phyloP scores from a whole-genome alignment of 148 eudicot genomes.

The Gaultheria prostrata region DNA sequence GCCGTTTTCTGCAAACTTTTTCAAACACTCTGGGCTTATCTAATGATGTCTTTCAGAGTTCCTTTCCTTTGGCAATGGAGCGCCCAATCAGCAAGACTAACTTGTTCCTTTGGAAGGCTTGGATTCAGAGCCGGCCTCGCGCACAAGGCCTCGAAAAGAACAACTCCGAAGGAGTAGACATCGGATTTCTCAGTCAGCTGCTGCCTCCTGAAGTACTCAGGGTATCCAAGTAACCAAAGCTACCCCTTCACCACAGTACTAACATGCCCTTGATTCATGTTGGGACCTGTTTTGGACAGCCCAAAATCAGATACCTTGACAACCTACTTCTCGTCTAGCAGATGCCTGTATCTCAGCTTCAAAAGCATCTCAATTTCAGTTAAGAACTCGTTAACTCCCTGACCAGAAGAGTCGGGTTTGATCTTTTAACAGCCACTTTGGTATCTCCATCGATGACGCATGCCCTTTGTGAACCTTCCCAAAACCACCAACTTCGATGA shows the following conservation, averaged over 20 bases:
- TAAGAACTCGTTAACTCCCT: constrained; percentile 49
- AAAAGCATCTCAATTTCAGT: constrained; percentile 56
- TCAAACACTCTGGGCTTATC: constrained; percentile 35
- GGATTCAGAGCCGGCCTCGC: constrained; percentile 46
- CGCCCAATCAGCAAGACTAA: constrained; percentile 42
- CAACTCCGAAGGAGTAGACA: constrained; percentile 56
- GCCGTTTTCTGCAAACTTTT: constrained; percentile 43
- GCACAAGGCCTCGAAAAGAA: constrained; percentile 45
- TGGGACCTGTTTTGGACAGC: constrained; percentile 47
- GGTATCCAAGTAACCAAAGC: constrained; percentile 54
- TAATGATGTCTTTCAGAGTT: constrained; percentile 34
- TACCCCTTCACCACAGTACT: constrained; percentile 48
- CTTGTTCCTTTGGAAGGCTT: constrained; percentile 51
- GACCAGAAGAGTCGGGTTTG: constrained; percentile 50
- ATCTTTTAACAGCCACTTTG: constrained; percentile 48
- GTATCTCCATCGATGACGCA: constrained; percentile 34
- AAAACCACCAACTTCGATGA: constrained; percentile 55
- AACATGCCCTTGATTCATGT: constrained; percentile 47
- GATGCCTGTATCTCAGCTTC: constrained; percentile 42
- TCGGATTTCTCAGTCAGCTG: constrained; percentile 50
- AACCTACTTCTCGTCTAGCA: constrained; percentile 51
- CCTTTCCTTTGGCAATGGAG: constrained; percentile 35
- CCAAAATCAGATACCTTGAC: constrained; percentile 57
- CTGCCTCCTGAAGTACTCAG: constrained; percentile 47
- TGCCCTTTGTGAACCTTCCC: constrained; percentile 56